Conservation (phyloP, 106 monocot genomes). For the Phalaenopsis aphrodite region DNA sequence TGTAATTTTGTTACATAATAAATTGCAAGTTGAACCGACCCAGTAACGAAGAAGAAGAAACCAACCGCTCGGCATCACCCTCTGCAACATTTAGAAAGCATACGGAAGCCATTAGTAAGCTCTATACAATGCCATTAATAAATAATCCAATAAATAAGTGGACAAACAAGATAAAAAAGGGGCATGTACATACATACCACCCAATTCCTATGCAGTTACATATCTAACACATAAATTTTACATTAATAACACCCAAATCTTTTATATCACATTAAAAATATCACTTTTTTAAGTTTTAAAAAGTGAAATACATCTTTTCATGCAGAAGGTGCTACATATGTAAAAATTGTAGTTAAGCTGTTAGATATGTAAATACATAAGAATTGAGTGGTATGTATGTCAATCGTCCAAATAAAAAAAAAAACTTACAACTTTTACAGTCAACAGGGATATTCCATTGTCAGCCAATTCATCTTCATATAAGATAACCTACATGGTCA, state of each 20-base stretch:
- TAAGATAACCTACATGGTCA: slow-evolving; percentile 59
- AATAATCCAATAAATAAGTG: background rate
- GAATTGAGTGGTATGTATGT: no score
- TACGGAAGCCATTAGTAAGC: background rate
- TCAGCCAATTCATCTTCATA: slow-evolving; percentile 98
- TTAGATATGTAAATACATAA: no score
- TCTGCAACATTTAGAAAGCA: slow-evolving; percentile 33
- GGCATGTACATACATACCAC: no score
- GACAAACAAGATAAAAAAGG: no score
- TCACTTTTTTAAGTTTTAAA: no score
- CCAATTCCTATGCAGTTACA: no score
- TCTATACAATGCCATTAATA: background rate
- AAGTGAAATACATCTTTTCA: no score
- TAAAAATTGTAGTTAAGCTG: no score
- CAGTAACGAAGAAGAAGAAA: slow-evolving; percentile 93
- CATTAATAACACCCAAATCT: no score
- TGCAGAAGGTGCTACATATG: no score
- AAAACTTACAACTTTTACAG: slow-evolving; percentile 83
- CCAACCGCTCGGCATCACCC: slow-evolving; percentile 97
- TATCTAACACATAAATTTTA: no score
- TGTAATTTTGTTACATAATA: background rate
- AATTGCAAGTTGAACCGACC: slow-evolving; percentile 30
- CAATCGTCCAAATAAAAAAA: background rate
- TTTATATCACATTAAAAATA: no score
- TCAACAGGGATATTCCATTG: slow-evolving; percentile 80